Base-by-base conservation (phyloP, 192 early-diverging fungal species). In the Backusella australiensis region DNA sequence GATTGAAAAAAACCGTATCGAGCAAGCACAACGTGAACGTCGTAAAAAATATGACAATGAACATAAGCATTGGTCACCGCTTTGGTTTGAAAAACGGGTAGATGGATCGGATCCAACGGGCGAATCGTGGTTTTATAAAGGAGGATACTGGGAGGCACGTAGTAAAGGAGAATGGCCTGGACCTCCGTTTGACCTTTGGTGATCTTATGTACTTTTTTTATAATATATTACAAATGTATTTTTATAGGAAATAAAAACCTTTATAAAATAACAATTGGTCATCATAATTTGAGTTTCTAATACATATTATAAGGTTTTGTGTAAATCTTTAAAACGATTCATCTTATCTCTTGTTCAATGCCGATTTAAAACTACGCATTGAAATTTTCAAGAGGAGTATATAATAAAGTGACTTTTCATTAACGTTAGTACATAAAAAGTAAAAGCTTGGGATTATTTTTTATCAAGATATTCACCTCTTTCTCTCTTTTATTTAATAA, bases 91-190 rank as follows among this genome's bases (percentile, higher is more conserved):
- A 77, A 77, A 9, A 59, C 71, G 81, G 0, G 88, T 89, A 23
- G 87, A 86, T 73, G 78, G 82, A 1, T 77, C 80, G 1, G 35
- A 83, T 44, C 39, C 70, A 17, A 29, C 26, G 14, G 70, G 70
- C 3, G 42, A 71, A 41, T 71, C 44, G 1, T 98, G 96, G 96
- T 73, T 80, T 56, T 98, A 96, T 85, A 93, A 92, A 71, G 95
- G 94, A 32, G 94, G 92, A 6, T 97, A 97, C 85, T 97, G 93
- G 93, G 91, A 90, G 41, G 83, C 89, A 15, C 84, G 90, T 7
- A 84, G 85, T 19, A 67, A 35, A 26, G 63, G 49, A 78, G 59
- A 53, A 74, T 82, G 63, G 77, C 81, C 32, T 29, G 56, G 23
- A 4, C 56, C 0, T 14, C 29, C 56, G 0, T 63, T 63, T 63